Base-by-base conservation (phyloP, 805 yeast species). In the Phaffomyces thermotolerans region DNA sequence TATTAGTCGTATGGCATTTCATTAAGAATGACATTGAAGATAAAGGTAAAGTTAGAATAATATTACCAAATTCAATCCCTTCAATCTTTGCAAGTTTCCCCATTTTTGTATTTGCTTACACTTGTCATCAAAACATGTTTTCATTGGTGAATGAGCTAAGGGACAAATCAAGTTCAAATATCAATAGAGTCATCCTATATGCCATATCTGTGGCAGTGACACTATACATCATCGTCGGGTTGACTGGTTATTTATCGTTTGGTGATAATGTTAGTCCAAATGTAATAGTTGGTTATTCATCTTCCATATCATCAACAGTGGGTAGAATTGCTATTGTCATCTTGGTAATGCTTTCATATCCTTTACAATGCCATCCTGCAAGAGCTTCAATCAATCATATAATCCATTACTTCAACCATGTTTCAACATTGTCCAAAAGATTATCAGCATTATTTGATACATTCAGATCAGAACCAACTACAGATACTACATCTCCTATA, bases 121-220 rank as follows among this genome's bases (percentile, higher is more conserved):
- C 98, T 0, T 93, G 97, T 56, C 97, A 91, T 58, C 97, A 91
- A 62, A 91, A 91, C 65, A 87, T 87, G 88, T 88, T 87, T 56
- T 79, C 95, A 1, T 76, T 90, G 43, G 76, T 89, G 43, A 91
- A 90, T 56, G 98, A 91, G 65, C 73, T 90, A 25, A 64, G 62
- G 27, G 78, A 78, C 51, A 73, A 72, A 48, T 66, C 83, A 0
- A 64, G 75, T n/a, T 46, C 57, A 7, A 67, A 65, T 30, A 67
- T 79, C 47, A 64, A 69, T 44, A 62, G 55, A 17, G 70, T 86
- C 33, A 74, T 81, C 20, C 47, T 62, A 17, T 49, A 64, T 8
- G 79, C 90, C 1, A 75, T 88, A 47, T 68, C 73, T 1, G 60
- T 76, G 5, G 85, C 96, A 1, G 68, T 79, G 46, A 42, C 60